phyloP scores from a whole-genome alignment of 345 rosid species.

The Gossypium arboreum region DNA sequence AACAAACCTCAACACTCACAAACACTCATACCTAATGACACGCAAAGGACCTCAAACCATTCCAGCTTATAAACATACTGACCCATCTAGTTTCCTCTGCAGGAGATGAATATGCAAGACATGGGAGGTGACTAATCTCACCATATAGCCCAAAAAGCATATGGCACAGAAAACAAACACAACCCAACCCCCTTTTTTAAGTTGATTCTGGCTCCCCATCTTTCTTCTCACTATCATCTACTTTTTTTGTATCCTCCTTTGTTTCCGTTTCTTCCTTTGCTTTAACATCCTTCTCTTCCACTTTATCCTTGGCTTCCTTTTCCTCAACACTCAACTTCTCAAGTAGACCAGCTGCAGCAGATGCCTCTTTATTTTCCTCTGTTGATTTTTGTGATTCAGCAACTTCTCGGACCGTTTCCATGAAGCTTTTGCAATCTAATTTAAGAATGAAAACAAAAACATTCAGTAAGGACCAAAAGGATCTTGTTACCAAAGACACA shows the following conservation, averaged over 20 bases:
- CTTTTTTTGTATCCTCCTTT: conserved; percentile 27
- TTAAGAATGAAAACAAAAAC: not conserved
- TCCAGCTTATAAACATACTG: conserved; percentile 17
- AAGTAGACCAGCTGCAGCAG: conserved; percentile 63
- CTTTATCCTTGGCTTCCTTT: conserved; percentile 28
- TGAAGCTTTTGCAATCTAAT: conserved; percentile 78
- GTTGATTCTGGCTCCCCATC: conserved; percentile 36
- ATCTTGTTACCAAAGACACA: not conserved
- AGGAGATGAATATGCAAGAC: conserved; percentile 10
- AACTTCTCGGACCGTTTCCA: conserved; percentile 72
- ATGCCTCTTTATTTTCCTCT: conserved; percentile 65
- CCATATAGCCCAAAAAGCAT: conserved; percentile 13
- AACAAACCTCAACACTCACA: conserved; percentile 23
- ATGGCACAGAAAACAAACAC: conserved; percentile 5
- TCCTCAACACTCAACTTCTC: conserved; percentile 71
- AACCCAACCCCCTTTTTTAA: conserved; percentile 24
- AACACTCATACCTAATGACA: conserved; percentile 26
- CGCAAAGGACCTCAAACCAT: conserved; percentile 27
- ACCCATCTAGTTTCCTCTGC: conserved; percentile 8
- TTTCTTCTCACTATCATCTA: conserved; percentile 44
- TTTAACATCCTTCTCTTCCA: conserved; percentile 15
- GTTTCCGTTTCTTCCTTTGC: conserved; percentile 31
- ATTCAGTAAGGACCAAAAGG: not conserved
- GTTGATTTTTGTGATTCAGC: conserved; percentile 53
- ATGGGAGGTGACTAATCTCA: conserved; percentile 15